Evolutionary conservation across 2,329 filamentous ascomycete species (phyloP).

Genomic region (Ramichloridium luteum): DNA sequence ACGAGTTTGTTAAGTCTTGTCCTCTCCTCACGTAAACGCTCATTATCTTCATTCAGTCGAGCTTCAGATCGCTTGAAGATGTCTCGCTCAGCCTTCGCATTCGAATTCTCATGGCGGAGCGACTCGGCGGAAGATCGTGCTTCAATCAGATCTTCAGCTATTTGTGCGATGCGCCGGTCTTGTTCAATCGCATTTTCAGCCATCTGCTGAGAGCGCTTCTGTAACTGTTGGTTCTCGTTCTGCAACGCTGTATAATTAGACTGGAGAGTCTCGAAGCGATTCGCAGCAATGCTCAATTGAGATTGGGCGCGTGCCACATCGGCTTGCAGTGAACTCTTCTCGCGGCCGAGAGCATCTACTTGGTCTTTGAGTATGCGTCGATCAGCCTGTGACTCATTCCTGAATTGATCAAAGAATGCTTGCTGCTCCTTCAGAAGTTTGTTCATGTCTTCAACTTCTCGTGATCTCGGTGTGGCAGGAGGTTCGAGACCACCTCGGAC

Average conservation of each 20-base stretch:
- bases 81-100: slow-evolving; percentile 88
- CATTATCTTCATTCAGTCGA: slow-evolving; percentile 77
- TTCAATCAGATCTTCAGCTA: slow-evolving; percentile 85
- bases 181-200: slow-evolving; percentile 80
- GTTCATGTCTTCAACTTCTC: slow-evolving; percentile 56
- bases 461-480: slow-evolving; percentile 38
- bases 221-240: slow-evolving; percentile 71
- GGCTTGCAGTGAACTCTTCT: slow-evolving; percentile 70
- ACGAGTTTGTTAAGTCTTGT: slow-evolving; percentile 71
- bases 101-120: slow-evolving; percentile 78
- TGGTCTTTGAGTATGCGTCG: slow-evolving; percentile 74
- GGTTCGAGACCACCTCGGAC: slow-evolving; percentile 27
- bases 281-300: slow-evolving; percentile 67
- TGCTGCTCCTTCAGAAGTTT: slow-evolving; percentile 79
- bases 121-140: slow-evolving; percentile 70
- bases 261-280: slow-evolving; percentile 81
- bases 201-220: slow-evolving; percentile 64
- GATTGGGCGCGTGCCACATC: slow-evolving; percentile 71
- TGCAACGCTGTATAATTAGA: slow-evolving; percentile 76
- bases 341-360: slow-evolving; percentile 64
- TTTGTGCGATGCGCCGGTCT: slow-evolving; percentile 79
- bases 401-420: slow-evolving; percentile 76
- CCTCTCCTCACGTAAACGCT: slow-evolving; percentile 71
- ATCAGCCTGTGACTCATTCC: slow-evolving; percentile 72
- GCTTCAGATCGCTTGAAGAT: slow-evolving; percentile 90